These are phyloP conservation scores for Colletotrichum euphorbiae DNA, from an alignment of 2,329 filamentous ascomycete genomes.

Conservation along the genomic window DNA sequence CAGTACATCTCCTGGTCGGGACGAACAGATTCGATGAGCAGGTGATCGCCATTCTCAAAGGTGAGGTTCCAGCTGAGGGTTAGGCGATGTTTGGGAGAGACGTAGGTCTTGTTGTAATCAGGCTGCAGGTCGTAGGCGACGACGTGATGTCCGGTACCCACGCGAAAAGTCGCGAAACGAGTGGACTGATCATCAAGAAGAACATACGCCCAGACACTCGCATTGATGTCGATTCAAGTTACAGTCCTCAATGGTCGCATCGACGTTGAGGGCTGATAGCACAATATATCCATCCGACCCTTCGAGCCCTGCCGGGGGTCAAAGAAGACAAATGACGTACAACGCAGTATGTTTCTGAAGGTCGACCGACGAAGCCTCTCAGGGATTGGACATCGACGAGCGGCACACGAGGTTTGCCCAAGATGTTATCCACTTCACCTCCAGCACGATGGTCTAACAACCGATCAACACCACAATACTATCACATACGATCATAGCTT, in stretches of 20 bases:
- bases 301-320: no score
- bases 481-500: slow-evolving; percentile 40
- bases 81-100: slow-evolving; percentile 1
- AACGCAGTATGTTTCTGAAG: no score
- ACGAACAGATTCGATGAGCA: background rate
- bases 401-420: no score
- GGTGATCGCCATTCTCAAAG: slow-evolving; percentile 2
- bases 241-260: no score
- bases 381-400: background rate
- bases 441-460: background rate
- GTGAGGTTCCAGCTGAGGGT: background rate
- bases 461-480: background rate
- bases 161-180: background rate
- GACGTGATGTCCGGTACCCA: background rate
- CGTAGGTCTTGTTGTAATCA: background rate
- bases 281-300: no score
- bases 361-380: background rate
- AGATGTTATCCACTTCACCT: background rate
- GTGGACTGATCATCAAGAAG: background rate
- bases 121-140: background rate
- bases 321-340: no score
- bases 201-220: slow-evolving; percentile 8
- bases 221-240: background rate
- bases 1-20: slow-evolving; percentile 17
- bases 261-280: no score